These are phyloP conservation scores for Solanum clarkiae DNA, from an alignment of 257 asterid species.

Conservation along the genomic window DNA sequence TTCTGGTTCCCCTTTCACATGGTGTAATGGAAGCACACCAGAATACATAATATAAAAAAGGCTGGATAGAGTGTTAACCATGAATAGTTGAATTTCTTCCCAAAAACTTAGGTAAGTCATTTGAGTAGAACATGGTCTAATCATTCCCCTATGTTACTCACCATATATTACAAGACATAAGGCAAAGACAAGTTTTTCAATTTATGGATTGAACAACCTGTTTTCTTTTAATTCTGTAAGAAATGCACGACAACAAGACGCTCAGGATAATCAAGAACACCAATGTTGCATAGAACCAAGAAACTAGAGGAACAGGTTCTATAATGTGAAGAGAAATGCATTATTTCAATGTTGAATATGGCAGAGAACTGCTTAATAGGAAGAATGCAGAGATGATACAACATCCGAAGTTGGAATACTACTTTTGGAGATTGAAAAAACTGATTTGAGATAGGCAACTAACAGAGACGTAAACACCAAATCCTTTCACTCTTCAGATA, in stretches of 20 bases:
- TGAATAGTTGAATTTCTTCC: neutral
- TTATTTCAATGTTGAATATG: too few species aligned
- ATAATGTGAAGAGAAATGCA: too few species aligned
- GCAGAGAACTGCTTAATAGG: too few species aligned
- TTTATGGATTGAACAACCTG: neutral
- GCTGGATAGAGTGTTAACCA: neutral
- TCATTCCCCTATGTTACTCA: neutral
- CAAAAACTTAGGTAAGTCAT: neutral
- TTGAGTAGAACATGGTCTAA: neutral
- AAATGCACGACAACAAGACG: neutral
- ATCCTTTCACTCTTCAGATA: neutral
- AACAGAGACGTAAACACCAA: neutral
- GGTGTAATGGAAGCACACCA: neutral
- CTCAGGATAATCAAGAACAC: neutral
- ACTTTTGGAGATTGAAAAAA: neutral
- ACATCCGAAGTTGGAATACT: neutral
- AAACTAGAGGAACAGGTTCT: too few species aligned
- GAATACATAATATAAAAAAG: neutral
- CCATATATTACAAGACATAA: neutral
- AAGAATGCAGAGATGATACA: neutral
- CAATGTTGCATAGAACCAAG: too few species aligned
- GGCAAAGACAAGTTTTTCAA: neutral
- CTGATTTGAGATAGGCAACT: neutral
- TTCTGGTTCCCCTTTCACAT: neutral
- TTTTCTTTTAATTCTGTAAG: neutral